Base-by-base conservation (phyloP, 78 protist species). In the Dictyostelium brefeldianum region DNA sequence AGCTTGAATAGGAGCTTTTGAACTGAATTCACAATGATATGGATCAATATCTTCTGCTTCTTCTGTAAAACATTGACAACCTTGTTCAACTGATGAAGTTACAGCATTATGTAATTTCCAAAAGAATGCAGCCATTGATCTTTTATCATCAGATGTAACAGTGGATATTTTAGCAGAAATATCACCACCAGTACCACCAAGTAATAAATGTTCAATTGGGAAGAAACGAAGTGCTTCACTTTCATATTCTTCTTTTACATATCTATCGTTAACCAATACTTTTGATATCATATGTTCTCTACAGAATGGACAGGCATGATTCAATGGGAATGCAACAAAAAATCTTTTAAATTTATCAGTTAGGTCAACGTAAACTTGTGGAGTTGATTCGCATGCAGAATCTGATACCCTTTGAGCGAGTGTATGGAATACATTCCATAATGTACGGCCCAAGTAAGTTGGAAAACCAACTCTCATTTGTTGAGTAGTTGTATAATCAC, bases 301-400 rank as follows among this genome's bases (percentile, higher is more conserved):
- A 79, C 84, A 79, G 27, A 79, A 79, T 56, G 84, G 84, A 36
- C 84, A 79, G 0, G 84, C 47, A 56, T 56, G 71, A n/a, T 15
- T n/a, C 15, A 25, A 17, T 10, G 84, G 69, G 62, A 79, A 79
- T 9, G 11, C 22, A 3, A 22, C 59, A 36, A 79, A n/a, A 27
- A 51, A 79, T 4, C 22, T 48, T 75, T 48, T 75, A 48, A 48
- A 75, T 25, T n/a, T 18, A 3, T 75, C 81, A 27, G 54, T 41
- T 18, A 75, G 11, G 12, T 54, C 20, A 12, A 11, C 17, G 14
- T 48, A 48, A 14, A 75, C 36, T 0, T 29, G 11, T 12, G 46
- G 3, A 11, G 71, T 64, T 10, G 31, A 11, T 59, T 62, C 70
- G 25, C 81, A 75, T 7, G 27, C 11, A 2, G 53, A 25, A 57